Percentiles rank a stretch among this genome's conserved stretches.
Evolutionary conservation across 768 basidiomycete genomes (phyloP).

Genomic region (Coprinellus micaceus): DNA sequence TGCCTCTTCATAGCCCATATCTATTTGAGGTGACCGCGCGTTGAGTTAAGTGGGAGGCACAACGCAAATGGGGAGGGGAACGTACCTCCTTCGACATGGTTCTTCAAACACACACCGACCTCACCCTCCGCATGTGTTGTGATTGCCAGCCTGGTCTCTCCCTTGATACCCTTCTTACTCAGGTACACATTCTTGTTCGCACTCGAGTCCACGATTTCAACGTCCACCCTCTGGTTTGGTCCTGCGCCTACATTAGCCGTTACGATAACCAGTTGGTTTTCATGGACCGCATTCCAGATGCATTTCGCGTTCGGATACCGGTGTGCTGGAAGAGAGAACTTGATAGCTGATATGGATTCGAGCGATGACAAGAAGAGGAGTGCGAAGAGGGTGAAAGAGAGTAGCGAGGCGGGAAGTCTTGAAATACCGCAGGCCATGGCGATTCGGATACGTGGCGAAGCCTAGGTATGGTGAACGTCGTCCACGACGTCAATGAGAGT

Average conservation of each 20-base stretch:
- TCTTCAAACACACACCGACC: slow-evolving; percentile 93
- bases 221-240: slow-evolving; percentile 76
- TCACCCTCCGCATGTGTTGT: slow-evolving; percentile 93
- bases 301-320: slow-evolving; percentile 79
- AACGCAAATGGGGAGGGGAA: slow-evolving; percentile 15
- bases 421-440: background rate
- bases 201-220: slow-evolving; percentile 91
- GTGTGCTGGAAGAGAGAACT: slow-evolving; percentile 73
- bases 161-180: slow-evolving; percentile 82
- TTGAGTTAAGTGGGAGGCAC: background rate
- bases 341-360: slow-evolving; percentile 43
- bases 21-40: slow-evolving; percentile 26
- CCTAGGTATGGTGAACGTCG: background rate
- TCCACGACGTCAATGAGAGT: background rate
- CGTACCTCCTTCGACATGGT: slow-evolving; percentile 71
- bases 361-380: background rate
- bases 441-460: background rate
- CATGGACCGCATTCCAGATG: slow-evolving; percentile 92
- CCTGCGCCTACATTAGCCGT: slow-evolving; percentile 88
- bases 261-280: slow-evolving; percentile 87
- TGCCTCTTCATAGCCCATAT: slow-evolving; percentile 43
- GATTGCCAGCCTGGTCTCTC: slow-evolving; percentile 88
- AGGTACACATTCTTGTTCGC: slow-evolving; percentile 85
- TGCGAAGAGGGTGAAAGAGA: background rate
- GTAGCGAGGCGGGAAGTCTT: background rate